phyloP scores from a whole-genome alignment of 78 protist species.

The Bodo saltans region DNA sequence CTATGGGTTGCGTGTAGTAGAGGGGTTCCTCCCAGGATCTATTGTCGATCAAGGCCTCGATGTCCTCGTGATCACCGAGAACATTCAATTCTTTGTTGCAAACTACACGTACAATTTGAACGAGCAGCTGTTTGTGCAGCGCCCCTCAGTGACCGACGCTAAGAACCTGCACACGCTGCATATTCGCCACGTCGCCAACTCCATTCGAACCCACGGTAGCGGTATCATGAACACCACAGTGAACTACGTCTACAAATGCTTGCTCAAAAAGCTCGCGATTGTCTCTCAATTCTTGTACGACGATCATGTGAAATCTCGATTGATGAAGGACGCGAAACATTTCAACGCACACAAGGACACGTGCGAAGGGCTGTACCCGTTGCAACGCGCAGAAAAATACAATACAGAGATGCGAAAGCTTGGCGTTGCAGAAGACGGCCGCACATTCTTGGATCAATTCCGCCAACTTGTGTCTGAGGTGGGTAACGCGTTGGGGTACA shows the following conservation, averaged over 20 bases:
- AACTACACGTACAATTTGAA: constrained; percentile 88
- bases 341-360: constrained; percentile 48
- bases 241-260: constrained; percentile 80
- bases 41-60: constrained; percentile 90
- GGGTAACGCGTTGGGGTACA: constrained; percentile 93
- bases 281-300: constrained; percentile 91
- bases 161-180: constrained; percentile 81
- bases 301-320: constrained; percentile 81
- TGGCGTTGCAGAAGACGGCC: constrained; percentile 53
- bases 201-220: constrained; percentile 93
- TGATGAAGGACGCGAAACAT: constrained; percentile 55
- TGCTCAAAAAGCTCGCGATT: constrained; percentile 56
- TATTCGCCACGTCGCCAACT: constrained; percentile 85
- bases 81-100: constrained; percentile 87
- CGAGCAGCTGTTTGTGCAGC: constrained; percentile 84
- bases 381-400: constrained; percentile 62
- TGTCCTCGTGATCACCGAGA: constrained; percentile 86
- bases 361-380: constrained; percentile 63
- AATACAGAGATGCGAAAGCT: constrained; percentile 72
- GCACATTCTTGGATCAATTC: constrained; percentile 79
- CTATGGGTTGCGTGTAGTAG: constrained; percentile 64
- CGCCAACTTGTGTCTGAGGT: constrained; percentile 82
- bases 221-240: constrained; percentile 96
- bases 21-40: constrained; percentile 76
- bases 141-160: constrained; percentile 32